Base-by-base conservation (phyloP, 305 asterid genomes). In the Fraxinus latifolia region DNA sequence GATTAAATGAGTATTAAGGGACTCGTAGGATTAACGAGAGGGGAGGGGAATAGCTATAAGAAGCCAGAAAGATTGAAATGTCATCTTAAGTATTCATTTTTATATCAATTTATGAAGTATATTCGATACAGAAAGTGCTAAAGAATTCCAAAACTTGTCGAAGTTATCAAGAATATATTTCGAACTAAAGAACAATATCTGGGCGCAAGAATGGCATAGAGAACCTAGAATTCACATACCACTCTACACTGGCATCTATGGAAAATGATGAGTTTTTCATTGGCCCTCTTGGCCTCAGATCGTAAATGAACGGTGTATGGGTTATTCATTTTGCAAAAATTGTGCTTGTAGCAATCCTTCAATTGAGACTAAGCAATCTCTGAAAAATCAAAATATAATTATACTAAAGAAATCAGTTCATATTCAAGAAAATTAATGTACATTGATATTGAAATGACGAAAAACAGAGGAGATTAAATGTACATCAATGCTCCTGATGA, bases 271-370 rank as follows among this genome's bases (percentile, higher is more conserved):
- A 90, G 42, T 77, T 88, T 37, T 86, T 93, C 9, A 87, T 86
- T 87, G 87, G 87, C 37, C 86, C 85, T 80, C 85, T 87, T 62
- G 90, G 94, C 25, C 90, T 89, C 83, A 91, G 84, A 91, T 88
- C 42, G 89, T 87, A 50, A 50, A 50, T n/a, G 62, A 50, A 53
- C 23, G 5, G 62, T 53, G 5, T 5, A 1, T 53, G 3, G 94
- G 97, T 90, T 74, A 50, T 79, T 79, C 72, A 47, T 1, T 23
- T 82, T 32, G 58, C 17, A 14, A 2, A 32, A 12, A 68, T 47
- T 53, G 62, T 53, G 62, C 62, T 53, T n/a, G 62, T n/a, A 53
- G 62, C 9, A 53, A 53, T 53, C 62, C 62, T 53, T 4, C 62
- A n/a, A 53, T 53, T 53, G 62, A 53, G 9, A 53, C 9, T n/a